Base-by-base conservation (phyloP, 2,329 filamentous ascomycete species). In the Aurifilum marmelostoma region DNA sequence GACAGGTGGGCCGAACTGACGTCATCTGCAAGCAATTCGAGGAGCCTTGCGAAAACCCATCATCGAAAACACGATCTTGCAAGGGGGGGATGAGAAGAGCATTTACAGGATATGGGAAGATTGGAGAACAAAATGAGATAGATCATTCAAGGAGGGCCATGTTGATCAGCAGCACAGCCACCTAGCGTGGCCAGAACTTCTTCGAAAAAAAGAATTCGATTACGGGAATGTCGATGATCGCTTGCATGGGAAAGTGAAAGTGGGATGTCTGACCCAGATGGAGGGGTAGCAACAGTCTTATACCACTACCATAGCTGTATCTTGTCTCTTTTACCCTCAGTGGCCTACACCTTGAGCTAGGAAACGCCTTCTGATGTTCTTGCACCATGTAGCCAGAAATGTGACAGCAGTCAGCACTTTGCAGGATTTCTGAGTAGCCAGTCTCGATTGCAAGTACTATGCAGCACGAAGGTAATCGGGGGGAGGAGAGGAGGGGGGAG, bases 181-280 rank as follows among this genome's bases (percentile, higher is more conserved):
- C 12, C 41, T 43, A 32, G 43, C 43, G 43, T 54, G 47, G 37
- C 29, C 29, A 54, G 34, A n/a, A 16, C 9, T 47, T 47, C 21
- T 21, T 18, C 14, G 62, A 27, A 3, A 21, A 47, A 47, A 6
- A n/a, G 18, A n/a, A 39, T 12, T 5, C 62, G 11, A 64, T 21
- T 32, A 39, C 54, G 62, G 47, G 32, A 63, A 52, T 64, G 32
- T 54, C 62, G 21, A 64, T 64, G 62, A 37, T 24, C 11, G 18
- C 47, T 52, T 29, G 47, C 43, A 64, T 64, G 62, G 62, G 62
- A 64, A 64, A 64, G 62, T 64, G 62, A 43, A 64, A 52, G 62
- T 54, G 47, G 65, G 65, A 66, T 59, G n/a, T 59, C n/a, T 39
- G 52, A 54, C n/a, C 34, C 24, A 24, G 50, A 66, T 59, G 52